Evolutionary conservation across 2,329 filamentous ascomycete genomes (phyloP), one percentile per base, ranked within the genome.

Genomic region (Phialophora macrospora): DNA sequence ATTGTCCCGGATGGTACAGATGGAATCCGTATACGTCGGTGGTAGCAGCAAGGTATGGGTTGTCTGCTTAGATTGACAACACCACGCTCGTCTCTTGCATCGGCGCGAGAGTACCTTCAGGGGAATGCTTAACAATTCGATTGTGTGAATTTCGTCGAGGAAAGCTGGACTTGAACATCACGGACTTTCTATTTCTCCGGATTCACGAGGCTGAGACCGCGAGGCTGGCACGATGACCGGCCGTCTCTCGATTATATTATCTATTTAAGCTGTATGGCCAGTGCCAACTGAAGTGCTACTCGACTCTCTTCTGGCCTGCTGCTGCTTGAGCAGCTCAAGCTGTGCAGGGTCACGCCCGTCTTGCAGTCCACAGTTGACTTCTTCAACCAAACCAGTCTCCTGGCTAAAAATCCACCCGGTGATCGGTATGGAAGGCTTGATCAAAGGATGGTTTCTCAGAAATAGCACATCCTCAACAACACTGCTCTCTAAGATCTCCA

Each of bases 391-490:
- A 1, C 62, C 62, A n/a, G 44, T 59, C 22, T 44, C 48, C 38
- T 52, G 44, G 30, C 59, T 46, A n/a, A 52, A 64, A 26, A 64
- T 41, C 62, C 62, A 64, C 20, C 62, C 62, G 2, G 62, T 64
- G 20, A 64, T 55, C 4, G 55, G 55, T 20, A 64, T 64, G 17
- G 55, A 54, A 4, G 62, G 55, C 48, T 64, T 59, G 28, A 64
- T 59, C 54, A 64, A 38, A 20, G 62, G 62, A 30, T 59, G 62
- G 6, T 30, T 22, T 32, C 55, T 55, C 38, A 64, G 46, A 28
- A 59, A 64, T 17, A 34, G 44, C 20, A 64, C 62, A n/a, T 64
- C 62, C 24, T 64, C 55, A 20, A 64, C 62, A 7, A 64, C 55
- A n/a, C 55, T 64, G 26, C 48, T 32, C n/a, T 64, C 55, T 14